Base-by-base conservation (phyloP, 805 yeast genomes). In the Nakazawaea sp. region DNA sequence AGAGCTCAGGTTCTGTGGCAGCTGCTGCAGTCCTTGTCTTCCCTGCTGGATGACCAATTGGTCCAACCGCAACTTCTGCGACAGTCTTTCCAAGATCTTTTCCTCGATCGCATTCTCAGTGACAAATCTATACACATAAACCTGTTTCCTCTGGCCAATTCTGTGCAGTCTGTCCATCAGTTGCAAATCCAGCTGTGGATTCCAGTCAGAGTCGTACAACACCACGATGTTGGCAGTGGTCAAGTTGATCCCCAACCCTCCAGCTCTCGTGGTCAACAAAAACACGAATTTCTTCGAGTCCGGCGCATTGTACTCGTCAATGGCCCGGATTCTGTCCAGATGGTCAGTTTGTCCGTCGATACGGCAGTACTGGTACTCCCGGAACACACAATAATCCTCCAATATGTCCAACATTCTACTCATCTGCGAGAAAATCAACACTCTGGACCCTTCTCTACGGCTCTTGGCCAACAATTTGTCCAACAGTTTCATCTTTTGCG, bases 81-180 rank as follows among this genome's bases (percentile, higher is more conserved):
- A 75, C 4, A 92, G 92, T 52, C 92, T 68, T 51, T 83, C 92
- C 43, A 84, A 57, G 25, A 84, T 83, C 52, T 83, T 83, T 48
- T 83, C 92, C 56, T 84, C 92, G 41, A 84, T 84, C 12, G 90
- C 86, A 54, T 83, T 80, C 49, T 82, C 89, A 4, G 92, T 81
- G 37, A 83, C 73, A 44, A 83, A 73, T 59, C 94, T 66, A 51
- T 76, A 83, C 2, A 83, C 92, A 50, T 74, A 78, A 20, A 83
- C 94, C 55, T 83, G 94, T 47, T 82, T 83, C 31, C 81, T 83
- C 55, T 83, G 94, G 5, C 94, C 94, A 52, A 83, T 83, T 67
- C 94, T 72, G 58, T 83, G 94, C 0, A 92, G 92, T 63, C 94
- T 71, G 54, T 83, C 94, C 92, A 83, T 83, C 1, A 90, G 90